Evolutionary conservation across 164 flowering plant genomes (phyloP).

Genomic region (Vitis rupestris): DNA sequence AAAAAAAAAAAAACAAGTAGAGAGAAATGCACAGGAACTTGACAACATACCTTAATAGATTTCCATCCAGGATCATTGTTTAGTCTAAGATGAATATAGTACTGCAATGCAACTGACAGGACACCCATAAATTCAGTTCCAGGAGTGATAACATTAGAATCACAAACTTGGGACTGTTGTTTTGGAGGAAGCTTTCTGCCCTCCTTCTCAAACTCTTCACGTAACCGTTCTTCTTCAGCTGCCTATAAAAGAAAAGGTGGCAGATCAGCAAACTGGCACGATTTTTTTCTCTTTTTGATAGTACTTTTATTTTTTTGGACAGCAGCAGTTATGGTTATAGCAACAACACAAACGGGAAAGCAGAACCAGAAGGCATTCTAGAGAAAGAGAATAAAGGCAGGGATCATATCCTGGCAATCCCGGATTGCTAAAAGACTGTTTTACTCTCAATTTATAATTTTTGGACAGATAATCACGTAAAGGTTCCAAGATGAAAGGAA

Average conservation of each 20-base stretch:
- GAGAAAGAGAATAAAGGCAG: too few relatives aligned
- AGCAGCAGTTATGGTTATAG: too few relatives aligned
- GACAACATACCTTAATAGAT: constrained; percentile 65
- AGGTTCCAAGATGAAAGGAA: too few relatives aligned
- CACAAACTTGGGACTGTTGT: constrained; percentile 71
- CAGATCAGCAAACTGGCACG: background rate
- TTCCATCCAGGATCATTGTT: constrained; percentile 96
- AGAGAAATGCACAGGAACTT: background rate
- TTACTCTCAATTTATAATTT: too few relatives aligned
- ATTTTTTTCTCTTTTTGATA: background rate
- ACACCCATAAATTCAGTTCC: constrained; percentile 96
- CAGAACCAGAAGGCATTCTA: too few relatives aligned
- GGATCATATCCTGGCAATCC: too few relatives aligned
- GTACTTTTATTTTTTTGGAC: background rate
- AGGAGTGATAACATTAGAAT: constrained; percentile 95
- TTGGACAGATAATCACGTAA: too few relatives aligned
- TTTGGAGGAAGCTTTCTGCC: constrained; percentile 94
- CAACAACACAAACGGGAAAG: too few relatives aligned
- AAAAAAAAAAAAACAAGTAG: background rate
- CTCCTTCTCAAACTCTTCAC: constrained; percentile 86
- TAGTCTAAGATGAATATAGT: constrained; percentile 80
- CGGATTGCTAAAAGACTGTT: too few relatives aligned
- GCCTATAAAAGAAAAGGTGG: constrained; percentile 45
- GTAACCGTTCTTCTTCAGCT: constrained; percentile 80
- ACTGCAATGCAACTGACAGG: constrained; percentile 81